Evolutionary conservation across 495 filamentous ascomycete genomes (phyloP), one percentile per base, ranked within the genome.

Genomic region (Poronia punctata): DNA sequence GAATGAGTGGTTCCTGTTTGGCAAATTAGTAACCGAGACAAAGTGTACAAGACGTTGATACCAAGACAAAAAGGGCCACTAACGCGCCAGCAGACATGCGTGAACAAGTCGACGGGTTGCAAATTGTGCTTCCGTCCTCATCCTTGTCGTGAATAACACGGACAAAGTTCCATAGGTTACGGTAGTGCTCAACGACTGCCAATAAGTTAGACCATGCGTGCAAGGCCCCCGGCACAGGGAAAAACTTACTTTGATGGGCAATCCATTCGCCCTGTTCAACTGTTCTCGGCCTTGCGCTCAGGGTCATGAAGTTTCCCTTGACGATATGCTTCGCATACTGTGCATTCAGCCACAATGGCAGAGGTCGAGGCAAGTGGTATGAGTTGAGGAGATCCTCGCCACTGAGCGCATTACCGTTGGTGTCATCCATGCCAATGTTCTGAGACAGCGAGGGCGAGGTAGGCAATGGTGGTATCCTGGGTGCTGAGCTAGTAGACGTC

Each of bases 271-370:
- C 88, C 45, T 84, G 74, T 58, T 95, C 89, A 19, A 95, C 83
- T 36, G 86, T 82, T 60, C 85, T 84, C 7, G 89, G 89, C 56
- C 85, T 84, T 35, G 85, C 85, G 50, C 87, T 90, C 29, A 96
- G 65, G 15, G 89, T 95, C 83, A 93, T 86, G 59, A 95, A 95
- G 64, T 95, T 96, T 30, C 89, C 89, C 64, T 86, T 93, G 46
- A 95, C 89, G 43, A 93, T 90, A 46, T 94, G 75, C 50, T 80
- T 82, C 29, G 84, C 79, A 55, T 88, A 85, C 49, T 82, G 76
- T 44, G 88, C 79, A 51, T 86, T 82, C 59, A 89, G 76, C 80
- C 52, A 86, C 70, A 52, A 66, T 55, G 40, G 77, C 60, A 64
- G 78, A 48, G 54, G 60, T 37, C 50, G 52, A 20, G 63, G 63